Evolutionary conservation across 1,284 basidiomycete species (phyloP), one percentile per base, ranked within the genome.

Genomic region (Sanghuangporus sanghuang): DNA sequence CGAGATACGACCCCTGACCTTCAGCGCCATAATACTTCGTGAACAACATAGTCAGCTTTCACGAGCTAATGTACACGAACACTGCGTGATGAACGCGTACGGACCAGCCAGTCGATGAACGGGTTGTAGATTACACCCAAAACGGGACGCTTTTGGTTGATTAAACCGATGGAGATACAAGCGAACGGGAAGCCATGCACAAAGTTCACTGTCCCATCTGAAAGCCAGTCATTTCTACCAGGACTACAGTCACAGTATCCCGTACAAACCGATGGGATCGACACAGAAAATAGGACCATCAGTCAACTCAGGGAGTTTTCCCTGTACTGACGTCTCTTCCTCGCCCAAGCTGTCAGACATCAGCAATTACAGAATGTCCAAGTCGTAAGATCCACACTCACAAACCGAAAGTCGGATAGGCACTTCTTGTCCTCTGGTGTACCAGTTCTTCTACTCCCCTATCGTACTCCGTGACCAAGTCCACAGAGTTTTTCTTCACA

Each of bases 401-500:
- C 92, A 95, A 96, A 67, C 88, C 78, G 75, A 95, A 96, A 11
- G 76, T 71, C 0, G 95, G 94, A 74, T 92, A 97, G 56, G 79
- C 79, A 35, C 77, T 74, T 39, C 78, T 76, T 66, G 98, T 86
- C 73, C 87, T 83, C 60, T 81, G 73, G 73, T 86, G 87, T 54
- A 98, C 91, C 62, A 96, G 81, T 68, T 92, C 87, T 74, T 98
- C 96, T 12, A 97, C 95, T 44, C 83, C 87, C 66, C 97, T 92
- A 76, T 99, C 96, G 71, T 94, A 97, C 77, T 98, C 92, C 0
- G 96, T 98, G n/a, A 98, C 96, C 44, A 98, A 81, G 76, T 96
- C 94, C 16, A 95, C 93, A 8, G 92, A 87, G 73, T 96, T 96
- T 75, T 91, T 90, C 83, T 96, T 96, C 79, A 93, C 88, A 68